These are phyloP conservation scores for Thymus mandschuricus DNA, from an alignment of 257 asterid species.

Conservation along the genomic window DNA sequence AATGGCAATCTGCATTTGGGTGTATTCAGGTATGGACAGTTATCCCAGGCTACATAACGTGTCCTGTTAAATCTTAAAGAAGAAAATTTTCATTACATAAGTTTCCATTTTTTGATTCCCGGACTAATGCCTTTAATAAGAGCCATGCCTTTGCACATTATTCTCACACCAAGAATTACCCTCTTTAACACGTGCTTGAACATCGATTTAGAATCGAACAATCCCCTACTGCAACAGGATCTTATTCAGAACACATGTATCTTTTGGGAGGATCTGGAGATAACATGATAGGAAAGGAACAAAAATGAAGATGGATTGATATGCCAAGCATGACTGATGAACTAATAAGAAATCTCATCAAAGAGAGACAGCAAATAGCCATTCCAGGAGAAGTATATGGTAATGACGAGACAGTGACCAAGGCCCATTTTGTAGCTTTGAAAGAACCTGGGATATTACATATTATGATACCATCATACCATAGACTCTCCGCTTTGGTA, in stretches of 20 bases:
- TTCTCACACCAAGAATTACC: not conserved
- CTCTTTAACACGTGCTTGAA: not conserved
- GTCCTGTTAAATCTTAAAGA: not conserved
- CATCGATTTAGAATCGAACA: not conserved
- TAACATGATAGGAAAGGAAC: not conserved
- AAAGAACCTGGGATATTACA: not conserved
- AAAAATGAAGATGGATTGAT: not conserved
- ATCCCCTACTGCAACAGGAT: not conserved
- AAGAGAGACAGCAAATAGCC: not conserved
- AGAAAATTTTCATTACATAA: not conserved
- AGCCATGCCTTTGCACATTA: slow-evolving; percentile 12
- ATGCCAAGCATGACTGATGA: no score
- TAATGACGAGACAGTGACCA: not conserved
- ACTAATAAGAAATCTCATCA: not conserved
- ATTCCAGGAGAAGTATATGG: slow-evolving; percentile 3
- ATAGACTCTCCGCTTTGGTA: not conserved
- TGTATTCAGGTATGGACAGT: not conserved
- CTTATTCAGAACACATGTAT: not conserved
- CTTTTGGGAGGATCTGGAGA: slow-evolving; percentile 12
- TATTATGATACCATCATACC: not conserved
- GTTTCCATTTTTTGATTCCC: not conserved
- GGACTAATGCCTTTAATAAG: not conserved
- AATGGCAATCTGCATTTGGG: not conserved
- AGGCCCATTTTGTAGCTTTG: slow-evolving; percentile 10
- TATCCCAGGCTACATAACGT: not conserved